These are phyloP conservation scores for Cyanodermella asteris DNA, from an alignment of 2,329 filamentous ascomycete species.

Conservation along the genomic window DNA sequence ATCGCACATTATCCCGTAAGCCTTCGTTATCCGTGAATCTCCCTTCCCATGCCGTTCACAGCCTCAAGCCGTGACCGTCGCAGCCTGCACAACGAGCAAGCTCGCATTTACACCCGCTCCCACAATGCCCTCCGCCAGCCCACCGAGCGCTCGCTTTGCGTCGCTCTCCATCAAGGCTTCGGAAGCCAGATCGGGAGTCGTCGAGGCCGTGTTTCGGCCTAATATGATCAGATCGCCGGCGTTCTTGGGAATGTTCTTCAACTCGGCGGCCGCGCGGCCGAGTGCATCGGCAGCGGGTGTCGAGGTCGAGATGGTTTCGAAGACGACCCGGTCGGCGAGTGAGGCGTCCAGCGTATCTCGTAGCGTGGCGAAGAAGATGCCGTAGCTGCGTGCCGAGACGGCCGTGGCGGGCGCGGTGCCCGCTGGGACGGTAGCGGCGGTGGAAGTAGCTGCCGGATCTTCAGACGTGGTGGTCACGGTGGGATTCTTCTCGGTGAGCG, in stretches of 20 bases:
- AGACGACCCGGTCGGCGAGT: conserved; percentile 33
- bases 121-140: conserved; percentile 38
- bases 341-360: conserved; percentile 31
- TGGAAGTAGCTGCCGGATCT: conserved; percentile 3
- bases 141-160: conserved; percentile 32
- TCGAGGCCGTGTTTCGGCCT: conserved; percentile 24
- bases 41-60: too few relatives aligned
- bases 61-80: too few relatives aligned
- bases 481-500: neutral
- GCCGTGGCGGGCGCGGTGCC: conserved; percentile 8
- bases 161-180: conserved; percentile 16
- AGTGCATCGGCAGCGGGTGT: conserved; percentile 26
- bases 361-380: conserved; percentile 34
- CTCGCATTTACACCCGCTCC: conserved; percentile 40
- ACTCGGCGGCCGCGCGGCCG: conserved; percentile 32
- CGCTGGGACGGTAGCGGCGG: conserved; percentile 1
- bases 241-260: conserved; percentile 39
- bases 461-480: neutral
- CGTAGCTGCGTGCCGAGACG: too few relatives aligned
- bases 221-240: conserved; percentile 51
- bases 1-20: too few relatives aligned
- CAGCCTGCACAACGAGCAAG: conserved; percentile 47
- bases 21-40: too few relatives aligned
- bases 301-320: conserved; percentile 25
- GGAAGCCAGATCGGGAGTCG: conserved; percentile 1